Evolutionary conservation across 2,329 filamentous ascomycete species (phyloP).

Genomic region (Rutstroemia sp.): DNA sequence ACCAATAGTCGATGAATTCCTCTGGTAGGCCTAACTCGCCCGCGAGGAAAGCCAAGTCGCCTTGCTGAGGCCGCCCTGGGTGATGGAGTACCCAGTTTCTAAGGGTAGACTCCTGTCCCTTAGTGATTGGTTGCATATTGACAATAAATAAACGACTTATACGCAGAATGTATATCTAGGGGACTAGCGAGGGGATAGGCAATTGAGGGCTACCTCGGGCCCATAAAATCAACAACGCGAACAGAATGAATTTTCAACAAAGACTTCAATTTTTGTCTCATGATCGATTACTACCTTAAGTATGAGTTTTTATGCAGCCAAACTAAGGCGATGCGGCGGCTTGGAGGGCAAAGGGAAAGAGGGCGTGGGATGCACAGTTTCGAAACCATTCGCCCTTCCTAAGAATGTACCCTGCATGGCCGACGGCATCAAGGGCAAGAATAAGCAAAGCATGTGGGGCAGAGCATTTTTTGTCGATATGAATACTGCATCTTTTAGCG

Average conservation of each 20-base stretch:
- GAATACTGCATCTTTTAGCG: background rate
- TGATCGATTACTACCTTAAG: background rate
- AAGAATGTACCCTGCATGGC: background rate
- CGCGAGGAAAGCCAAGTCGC: slow-evolving; percentile 9
- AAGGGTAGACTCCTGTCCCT: slow-evolving; percentile 14
- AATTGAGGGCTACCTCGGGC: background rate
- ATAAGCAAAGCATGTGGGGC: background rate
- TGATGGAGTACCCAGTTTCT: slow-evolving; percentile 11
- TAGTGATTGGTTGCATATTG: slow-evolving; percentile 12
- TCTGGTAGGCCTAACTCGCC: slow-evolving; percentile 13
- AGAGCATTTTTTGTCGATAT: background rate
- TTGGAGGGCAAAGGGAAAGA: slow-evolving; percentile 9
- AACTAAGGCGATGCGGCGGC: background rate
- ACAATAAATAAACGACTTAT: background rate
- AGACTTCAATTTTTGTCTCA: background rate
- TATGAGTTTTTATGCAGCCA: background rate
- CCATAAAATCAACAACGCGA: background rate
- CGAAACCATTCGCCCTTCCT: slow-evolving; percentile 11
- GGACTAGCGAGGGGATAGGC: background rate
- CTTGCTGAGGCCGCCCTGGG: slow-evolving; percentile 10
- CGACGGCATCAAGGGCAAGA: background rate
- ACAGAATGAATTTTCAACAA: background rate
- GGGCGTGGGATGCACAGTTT: slow-evolving; percentile 9
- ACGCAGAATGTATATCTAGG: background rate
- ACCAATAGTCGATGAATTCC: slow-evolving; percentile 17